These are phyloP conservation scores for Colletotrichum chrysophilum DNA, from an alignment of 2,329 filamentous ascomycete genomes.

Conservation along the genomic window DNA sequence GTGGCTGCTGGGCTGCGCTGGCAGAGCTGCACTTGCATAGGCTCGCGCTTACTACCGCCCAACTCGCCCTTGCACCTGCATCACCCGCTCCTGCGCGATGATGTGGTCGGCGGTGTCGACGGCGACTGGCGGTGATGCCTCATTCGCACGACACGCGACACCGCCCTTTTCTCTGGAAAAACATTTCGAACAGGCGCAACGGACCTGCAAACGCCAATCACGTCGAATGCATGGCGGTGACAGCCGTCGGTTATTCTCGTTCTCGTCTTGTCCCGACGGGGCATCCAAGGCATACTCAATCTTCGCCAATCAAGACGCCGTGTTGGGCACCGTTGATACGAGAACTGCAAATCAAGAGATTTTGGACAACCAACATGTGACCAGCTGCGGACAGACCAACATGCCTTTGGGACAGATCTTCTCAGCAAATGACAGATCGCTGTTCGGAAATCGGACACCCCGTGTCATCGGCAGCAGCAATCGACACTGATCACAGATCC, in stretches of 20 bases:
- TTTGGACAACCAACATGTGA: not conserved
- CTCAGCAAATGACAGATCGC: not conserved
- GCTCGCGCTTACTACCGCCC: not conserved
- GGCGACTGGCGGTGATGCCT: constrained; percentile 3
- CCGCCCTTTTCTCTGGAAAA: not conserved
- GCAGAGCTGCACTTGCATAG: not conserved
- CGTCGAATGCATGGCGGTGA: not conserved
- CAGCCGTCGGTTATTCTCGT: not conserved
- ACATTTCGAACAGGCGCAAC: not conserved
- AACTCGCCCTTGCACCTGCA: not conserved
- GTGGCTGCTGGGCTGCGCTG: not conserved
- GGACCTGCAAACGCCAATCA: not conserved
- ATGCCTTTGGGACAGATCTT: not conserved
- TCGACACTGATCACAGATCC: not conserved
- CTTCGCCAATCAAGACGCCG: not conserved
- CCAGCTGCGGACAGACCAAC: not conserved
- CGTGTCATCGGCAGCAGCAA: not conserved
- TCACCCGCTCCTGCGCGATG: constrained; percentile 6
- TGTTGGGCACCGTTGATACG: not conserved
- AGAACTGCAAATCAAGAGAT: not conserved
- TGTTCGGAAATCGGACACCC: not conserved
- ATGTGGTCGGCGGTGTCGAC: constrained; percentile 1
- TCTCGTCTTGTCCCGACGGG: not conserved
- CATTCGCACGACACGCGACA: not conserved
- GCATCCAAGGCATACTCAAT: not conserved